These are phyloP conservation scores for Monosporascus sp. DNA, from an alignment of 2,329 filamentous ascomycete genomes.

Conservation along the genomic window DNA sequence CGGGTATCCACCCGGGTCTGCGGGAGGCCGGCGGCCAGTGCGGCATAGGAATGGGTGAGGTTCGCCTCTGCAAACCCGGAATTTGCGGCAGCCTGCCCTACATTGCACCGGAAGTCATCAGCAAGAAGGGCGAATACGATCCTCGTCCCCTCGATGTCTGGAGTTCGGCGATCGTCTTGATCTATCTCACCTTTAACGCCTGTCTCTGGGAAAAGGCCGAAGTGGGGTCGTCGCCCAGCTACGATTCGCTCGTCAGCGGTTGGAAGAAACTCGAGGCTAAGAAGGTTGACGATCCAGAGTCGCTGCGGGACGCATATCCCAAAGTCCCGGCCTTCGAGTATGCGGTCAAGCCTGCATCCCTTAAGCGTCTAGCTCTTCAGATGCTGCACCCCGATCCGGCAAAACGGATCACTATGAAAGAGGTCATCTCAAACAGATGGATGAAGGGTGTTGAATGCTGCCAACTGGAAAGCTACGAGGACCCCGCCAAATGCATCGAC, in stretches of 20 bases:
- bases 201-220: constrained; percentile 71
- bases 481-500: constrained; percentile 56
- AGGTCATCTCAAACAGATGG: constrained; percentile 66
- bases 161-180: constrained; percentile 78
- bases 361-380: constrained; percentile 66
- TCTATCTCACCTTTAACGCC: constrained; percentile 67
- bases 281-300: constrained; percentile 32
- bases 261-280: constrained; percentile 64
- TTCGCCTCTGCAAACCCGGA: constrained; percentile 69
- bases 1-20: constrained; percentile 72
- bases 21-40: constrained; percentile 68
- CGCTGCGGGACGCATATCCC: constrained; percentile 55
- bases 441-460: constrained; percentile 75
- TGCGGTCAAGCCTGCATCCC: constrained; percentile 58
- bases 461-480: constrained; percentile 62
- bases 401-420: constrained; percentile 62
- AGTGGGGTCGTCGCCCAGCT: constrained; percentile 37
- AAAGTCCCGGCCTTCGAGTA: constrained; percentile 60
- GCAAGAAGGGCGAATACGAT: constrained; percentile 61
- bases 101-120: constrained; percentile 78
- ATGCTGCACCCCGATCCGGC: constrained; percentile 79
- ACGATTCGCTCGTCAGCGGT: constrained; percentile 57
- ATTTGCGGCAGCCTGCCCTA: constrained; percentile 84
- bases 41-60: constrained; percentile 64
- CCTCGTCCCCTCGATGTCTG: constrained; percentile 79